Base-by-base conservation (phyloP, 495 filamentous ascomycete genomes). In the Friedmanniomyces endolithicus region DNA sequence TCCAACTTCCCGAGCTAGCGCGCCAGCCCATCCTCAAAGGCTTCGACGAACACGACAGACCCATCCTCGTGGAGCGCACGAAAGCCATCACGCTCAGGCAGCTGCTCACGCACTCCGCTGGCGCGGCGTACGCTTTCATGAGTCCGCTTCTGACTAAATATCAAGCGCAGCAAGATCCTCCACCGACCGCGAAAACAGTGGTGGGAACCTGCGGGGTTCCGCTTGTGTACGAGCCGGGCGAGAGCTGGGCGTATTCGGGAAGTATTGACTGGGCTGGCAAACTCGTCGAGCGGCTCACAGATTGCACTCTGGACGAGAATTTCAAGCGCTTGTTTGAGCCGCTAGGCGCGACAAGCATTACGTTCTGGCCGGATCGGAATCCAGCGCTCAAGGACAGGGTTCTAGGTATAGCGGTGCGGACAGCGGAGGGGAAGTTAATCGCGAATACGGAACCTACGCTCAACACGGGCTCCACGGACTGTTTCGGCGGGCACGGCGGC, bases 401-500 rank as follows among this genome's bases (percentile, higher is more conserved):
- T 49, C 66, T 0, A 52, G 68, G 37, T 25, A 22, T 57, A 2
- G 56, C 48, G 1, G 22, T 19, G 11, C 58, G 58, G 6, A 52
- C 34, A 50, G 61, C 24, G 41, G 57, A 41, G 17, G 61, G 35
- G 49, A 64, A 51, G 50, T 55, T 49, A 35, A 60, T 20, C 53
- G 61, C 16, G 7, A 60, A 22, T 58, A 63, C 19, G 46, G 61
- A 39, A 52, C 63, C 40, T 59, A 65, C 57, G 58, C 58, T 48
- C 24, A 66, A 65, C 24, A 55, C 59, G 39, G 41, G 57, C 48
- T 41, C 52, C 1, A 65, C 51, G 9, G 70, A 73, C 16, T 68
- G 74, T 53, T 65, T 74, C 25, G 81, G 78, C 1, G 81, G 81
- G 0, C 71, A 70, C 11, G 82, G 81, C 1, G 35, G 76, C 19